These are phyloP conservation scores for Colletotrichum sp. DNA, from an alignment of 2,329 filamentous ascomycete genomes.

Conservation along the genomic window DNA sequence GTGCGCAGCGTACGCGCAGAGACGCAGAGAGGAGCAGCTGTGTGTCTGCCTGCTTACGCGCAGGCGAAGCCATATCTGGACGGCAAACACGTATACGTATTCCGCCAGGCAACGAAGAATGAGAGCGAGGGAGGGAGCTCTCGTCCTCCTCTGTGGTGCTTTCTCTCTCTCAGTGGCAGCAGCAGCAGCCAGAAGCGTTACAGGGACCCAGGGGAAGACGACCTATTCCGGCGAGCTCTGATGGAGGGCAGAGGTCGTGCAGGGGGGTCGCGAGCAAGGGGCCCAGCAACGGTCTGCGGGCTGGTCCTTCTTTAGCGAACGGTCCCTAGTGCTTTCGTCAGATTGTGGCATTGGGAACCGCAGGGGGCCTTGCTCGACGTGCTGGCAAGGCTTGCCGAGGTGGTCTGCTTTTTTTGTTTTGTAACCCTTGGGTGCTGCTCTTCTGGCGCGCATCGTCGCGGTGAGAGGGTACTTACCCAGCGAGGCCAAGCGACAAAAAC, in stretches of 20 bases:
- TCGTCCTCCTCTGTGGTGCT: background rate
- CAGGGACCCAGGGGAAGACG: background rate
- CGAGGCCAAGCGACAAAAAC: background rate
- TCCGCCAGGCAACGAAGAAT: background rate
- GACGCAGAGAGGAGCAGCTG: background rate
- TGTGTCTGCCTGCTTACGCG: background rate
- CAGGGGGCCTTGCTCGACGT: background rate
- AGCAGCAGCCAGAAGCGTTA: background rate
- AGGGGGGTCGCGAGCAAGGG: conserved; percentile 15
- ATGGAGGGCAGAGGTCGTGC: conserved; percentile 20
- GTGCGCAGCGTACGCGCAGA: background rate
- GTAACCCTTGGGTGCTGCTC: background rate
- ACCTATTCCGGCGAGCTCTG: background rate
- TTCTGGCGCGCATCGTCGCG: background rate
- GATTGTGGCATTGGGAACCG: background rate
- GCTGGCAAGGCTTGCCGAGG: background rate
- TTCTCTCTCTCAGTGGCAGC: background rate
- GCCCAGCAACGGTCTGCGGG: background rate
- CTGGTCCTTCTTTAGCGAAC: conserved; percentile 16
- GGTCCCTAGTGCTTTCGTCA: conserved; percentile 15
- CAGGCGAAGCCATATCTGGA: background rate
- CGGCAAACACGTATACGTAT: background rate
- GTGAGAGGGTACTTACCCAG: background rate
- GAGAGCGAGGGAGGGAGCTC: background rate
- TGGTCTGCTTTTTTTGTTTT: background rate